Evolutionary conservation across 2,329 filamentous ascomycete species (phyloP).

Genomic region (Scedosporium dehoogii): DNA sequence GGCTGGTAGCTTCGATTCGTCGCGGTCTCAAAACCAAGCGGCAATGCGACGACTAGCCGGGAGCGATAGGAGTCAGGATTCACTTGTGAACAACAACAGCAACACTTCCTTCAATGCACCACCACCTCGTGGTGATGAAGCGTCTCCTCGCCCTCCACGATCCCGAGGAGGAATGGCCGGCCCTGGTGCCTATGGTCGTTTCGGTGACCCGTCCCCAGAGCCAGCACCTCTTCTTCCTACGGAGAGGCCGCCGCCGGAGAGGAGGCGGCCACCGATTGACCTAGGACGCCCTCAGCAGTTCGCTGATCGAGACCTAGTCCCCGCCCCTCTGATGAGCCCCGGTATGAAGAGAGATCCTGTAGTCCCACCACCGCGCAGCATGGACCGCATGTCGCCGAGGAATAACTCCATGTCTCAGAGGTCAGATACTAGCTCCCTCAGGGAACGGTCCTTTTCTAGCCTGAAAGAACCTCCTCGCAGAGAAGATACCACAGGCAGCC

Average conservation of each 20-base stretch:
- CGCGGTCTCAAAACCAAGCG: conserved; percentile 29
- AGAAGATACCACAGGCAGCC: conserved; percentile 4
- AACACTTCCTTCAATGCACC: conserved; percentile 30
- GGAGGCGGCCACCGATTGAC: conserved; percentile 58
- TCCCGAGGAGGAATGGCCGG: conserved; percentile 41
- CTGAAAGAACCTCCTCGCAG: conserved; percentile 9
- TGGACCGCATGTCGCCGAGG: conserved; percentile 35
- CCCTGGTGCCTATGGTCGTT: conserved; percentile 14
- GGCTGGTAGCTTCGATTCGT: conserved; percentile 41
- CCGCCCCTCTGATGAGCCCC: conserved; percentile 47
- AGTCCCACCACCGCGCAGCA: conserved; percentile 40
- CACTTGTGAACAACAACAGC: conserved; percentile 20
- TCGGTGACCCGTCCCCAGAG: conserved; percentile 9
- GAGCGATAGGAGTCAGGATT: conserved; percentile 49
- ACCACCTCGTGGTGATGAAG: conserved; percentile 40
- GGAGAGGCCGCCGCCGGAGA: conserved; percentile 47
- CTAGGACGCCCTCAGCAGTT: conserved; percentile 38
- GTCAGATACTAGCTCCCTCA: conserved; percentile 11
- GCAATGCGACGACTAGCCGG: conserved; percentile 36
- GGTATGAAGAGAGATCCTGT: conserved; percentile 32
- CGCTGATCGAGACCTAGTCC: conserved; percentile 43
- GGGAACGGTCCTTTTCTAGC: conserved; percentile 8
- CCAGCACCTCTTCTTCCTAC: conserved; percentile 12
- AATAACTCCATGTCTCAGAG: conserved; percentile 25
- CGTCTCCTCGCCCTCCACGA: conserved; percentile 37